Evolutionary conservation across 164 flowering plant species (phyloP).

Genomic region (Magnolia officinalis): DNA sequence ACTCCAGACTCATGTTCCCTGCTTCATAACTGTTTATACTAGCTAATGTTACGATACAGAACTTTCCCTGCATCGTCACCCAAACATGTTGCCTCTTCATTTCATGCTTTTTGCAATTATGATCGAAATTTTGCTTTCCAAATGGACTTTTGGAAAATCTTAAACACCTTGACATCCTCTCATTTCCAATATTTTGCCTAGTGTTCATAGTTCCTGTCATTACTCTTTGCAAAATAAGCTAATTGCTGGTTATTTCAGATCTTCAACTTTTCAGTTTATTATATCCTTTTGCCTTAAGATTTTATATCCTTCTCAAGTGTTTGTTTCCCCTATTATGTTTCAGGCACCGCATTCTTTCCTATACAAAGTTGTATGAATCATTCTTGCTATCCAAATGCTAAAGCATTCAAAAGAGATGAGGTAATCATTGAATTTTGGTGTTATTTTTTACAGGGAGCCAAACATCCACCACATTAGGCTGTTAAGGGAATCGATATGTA

Average conservation of each 20-base stretch:
- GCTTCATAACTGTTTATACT: too few relatives aligned
- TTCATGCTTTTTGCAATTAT: too few relatives aligned
- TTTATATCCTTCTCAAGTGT: background rate
- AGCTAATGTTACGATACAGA: too few relatives aligned
- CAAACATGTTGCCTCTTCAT: too few relatives aligned
- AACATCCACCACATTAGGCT: background rate
- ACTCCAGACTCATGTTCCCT: too few relatives aligned
- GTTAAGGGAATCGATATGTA: too few relatives aligned
- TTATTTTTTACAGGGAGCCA: background rate
- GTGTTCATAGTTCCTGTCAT: background rate
- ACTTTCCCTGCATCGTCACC: too few relatives aligned
- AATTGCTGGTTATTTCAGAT: background rate
- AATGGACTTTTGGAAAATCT: too few relatives aligned
- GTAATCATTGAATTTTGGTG: constrained; percentile 30
- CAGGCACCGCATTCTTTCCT: constrained; percentile 93
- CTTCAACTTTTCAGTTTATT: background rate
- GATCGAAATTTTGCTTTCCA: too few relatives aligned
- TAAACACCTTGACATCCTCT: too few relatives aligned
- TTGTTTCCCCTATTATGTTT: constrained; percentile 7
- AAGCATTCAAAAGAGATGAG: constrained; percentile 96
- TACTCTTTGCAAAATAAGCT: background rate
- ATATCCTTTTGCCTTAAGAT: background rate
- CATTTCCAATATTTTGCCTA: background rate
- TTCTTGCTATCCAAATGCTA: constrained; percentile 89
- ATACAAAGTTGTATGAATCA: constrained; percentile 97